phyloP scores from a whole-genome alignment of 345 rosid genomes.

The Camelina hispida region DNA sequence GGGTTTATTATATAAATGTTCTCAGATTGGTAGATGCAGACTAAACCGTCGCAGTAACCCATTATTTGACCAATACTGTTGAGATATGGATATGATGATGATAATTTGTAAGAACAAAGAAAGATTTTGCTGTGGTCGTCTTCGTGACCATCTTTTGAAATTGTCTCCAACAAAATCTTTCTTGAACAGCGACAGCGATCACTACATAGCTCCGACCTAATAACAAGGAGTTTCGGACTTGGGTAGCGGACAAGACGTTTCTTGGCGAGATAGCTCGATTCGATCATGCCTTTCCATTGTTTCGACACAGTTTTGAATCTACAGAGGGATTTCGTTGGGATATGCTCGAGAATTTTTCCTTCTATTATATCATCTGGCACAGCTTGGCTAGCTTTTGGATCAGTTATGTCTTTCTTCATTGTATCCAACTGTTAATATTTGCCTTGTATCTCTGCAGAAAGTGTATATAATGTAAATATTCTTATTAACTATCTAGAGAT shows the following conservation, averaged over 20 bases:
- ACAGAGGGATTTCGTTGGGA: no score
- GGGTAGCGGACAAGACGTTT: no score
- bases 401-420: not conserved
- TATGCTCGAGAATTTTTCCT: no score
- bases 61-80: not conserved
- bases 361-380: not conserved
- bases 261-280: no score
- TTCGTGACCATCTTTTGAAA: no score
- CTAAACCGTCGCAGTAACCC: constrained; percentile 20
- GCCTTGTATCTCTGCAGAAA: no score
- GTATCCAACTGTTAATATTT: not conserved
- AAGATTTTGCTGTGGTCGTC: no score
- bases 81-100: not conserved
- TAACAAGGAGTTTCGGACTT: no score
- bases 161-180: not conserved
- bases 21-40: constrained; percentile 11
- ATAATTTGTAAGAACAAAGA: not conserved
- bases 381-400: not conserved
- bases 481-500: not conserved
- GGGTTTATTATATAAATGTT: constrained; percentile 4
- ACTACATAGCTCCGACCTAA: no score
- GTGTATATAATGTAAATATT: not conserved
- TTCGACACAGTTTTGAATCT: no score
- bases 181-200: no score
- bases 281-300: no score